Base-by-base conservation (phyloP, 108 stramenopile genomes). In the Fragilariopsis cylindrus region DNA sequence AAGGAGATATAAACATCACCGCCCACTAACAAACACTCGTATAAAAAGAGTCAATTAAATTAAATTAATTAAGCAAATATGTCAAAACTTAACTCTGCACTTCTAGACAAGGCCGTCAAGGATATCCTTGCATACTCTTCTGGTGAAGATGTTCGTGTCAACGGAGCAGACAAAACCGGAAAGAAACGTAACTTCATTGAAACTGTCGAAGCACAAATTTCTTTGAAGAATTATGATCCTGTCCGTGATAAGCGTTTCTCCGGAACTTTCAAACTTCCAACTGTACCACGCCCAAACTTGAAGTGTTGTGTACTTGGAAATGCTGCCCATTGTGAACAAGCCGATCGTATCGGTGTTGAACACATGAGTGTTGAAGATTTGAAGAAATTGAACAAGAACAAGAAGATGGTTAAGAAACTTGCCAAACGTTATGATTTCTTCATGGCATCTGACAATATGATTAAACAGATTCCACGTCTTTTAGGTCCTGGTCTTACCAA, bases 321-420 rank as follows among this genome's bases (percentile, higher is more conserved):
- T 76, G 98, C 97, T 75, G 96, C 93, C 65, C 98, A 99, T 83
- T 97, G 97, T 82, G 98, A 99, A 82, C 96, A 99, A 86, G 99
- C 98, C 53, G 96, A 97, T 75, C 95, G 96, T 85, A 96, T 99
- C 78, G 97, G 97, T 70, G 82, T 99, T 48, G 98, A 97, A 73
- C 82, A 87, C 89, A 98, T 98, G 98, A 90, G 88, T 76, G 97
- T 98, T 74, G 98, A 98, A 74, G 99, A 98, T 77, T 84, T 99
- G 65, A 99, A 99, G 96, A 99, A 99, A 89, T 94, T 99, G 77
- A 99, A 99, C 99, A 99, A 99, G 92, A 99, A 99, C 96, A 99
- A 99, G 94, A 99, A 99, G 94, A 85, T 99, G 57, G 97, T 99
- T 72, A 99, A 99, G 97, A 99, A 99, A 90, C 96, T 99, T 64